Evolutionary conservation across 1,284 basidiomycete species (phyloP).

Genomic region (Fomitopsis palustris): DNA sequence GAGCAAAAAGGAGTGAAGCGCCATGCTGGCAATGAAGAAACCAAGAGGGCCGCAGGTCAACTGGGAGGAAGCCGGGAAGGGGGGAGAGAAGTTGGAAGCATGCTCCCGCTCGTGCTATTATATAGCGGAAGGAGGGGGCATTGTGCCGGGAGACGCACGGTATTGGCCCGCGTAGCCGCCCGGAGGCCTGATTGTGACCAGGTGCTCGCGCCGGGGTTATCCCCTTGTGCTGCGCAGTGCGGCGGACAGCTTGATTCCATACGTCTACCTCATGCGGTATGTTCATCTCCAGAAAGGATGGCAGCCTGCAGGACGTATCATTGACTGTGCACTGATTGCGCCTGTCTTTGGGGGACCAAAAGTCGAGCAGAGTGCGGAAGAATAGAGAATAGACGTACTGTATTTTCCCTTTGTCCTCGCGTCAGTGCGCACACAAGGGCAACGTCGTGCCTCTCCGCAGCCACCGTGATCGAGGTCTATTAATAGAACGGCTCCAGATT

Average conservation of each 20-base stretch:
- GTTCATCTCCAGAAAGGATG: not conserved
- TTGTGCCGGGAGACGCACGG: not conserved
- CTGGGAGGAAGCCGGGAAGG: not conserved
- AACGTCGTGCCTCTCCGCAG: not conserved
- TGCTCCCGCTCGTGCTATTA: not conserved
- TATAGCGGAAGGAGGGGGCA: not conserved
- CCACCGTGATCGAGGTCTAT: not conserved
- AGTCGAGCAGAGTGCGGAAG: not conserved
- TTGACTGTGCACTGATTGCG: not conserved
- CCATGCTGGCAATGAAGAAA: constrained; percentile 8
- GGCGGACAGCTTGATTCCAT: not conserved
- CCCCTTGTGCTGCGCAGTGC: not conserved
- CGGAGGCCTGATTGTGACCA: not conserved
- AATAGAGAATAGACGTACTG: not conserved
- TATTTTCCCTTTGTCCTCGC: not conserved
- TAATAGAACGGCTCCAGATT: not conserved
- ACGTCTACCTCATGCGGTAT: not conserved
- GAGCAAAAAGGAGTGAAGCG: constrained; percentile 15
- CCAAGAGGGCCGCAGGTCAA: constrained; percentile 2
- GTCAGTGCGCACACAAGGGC: not conserved
- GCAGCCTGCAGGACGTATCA: not conserved
- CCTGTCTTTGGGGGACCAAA: not conserved
- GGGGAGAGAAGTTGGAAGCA: not conserved
- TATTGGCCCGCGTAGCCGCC: not conserved
- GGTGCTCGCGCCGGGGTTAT: not conserved